Conservation (phyloP, 306 rosid genomes). For the Pueraria montana region DNA sequence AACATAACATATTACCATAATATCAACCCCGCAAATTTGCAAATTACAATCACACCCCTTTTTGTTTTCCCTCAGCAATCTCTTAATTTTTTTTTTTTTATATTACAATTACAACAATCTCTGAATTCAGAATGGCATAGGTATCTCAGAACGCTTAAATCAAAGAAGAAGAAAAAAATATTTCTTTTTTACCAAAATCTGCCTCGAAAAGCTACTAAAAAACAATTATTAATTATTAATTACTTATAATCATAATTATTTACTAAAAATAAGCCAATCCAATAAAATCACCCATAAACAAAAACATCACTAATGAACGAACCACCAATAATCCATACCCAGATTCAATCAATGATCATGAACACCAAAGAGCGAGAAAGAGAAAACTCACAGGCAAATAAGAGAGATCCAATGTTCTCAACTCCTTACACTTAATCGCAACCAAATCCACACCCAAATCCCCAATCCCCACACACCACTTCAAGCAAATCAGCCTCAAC, state of each 20-base stretch:
- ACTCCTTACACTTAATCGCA: conserved; percentile 84
- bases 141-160: background rate
- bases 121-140: conserved; percentile 8
- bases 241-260: too few relatives aligned
- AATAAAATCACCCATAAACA: background rate
- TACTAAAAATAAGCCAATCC: background rate
- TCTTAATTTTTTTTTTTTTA: background rate
- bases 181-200: background rate
- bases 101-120: background rate
- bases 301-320: background rate
- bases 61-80: background rate
- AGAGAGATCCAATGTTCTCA: conserved; percentile 81
- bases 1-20: background rate
- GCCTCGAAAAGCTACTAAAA: background rate
- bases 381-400: conserved; percentile 72
- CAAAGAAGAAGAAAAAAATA: background rate
- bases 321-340: conserved; percentile 2
- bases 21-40: background rate
- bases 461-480: conserved; percentile 89
- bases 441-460: conserved; percentile 88
- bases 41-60: background rate
- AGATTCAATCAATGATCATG: background rate
- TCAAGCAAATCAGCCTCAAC: conserved; percentile 70
- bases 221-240: background rate
- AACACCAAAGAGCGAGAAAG: background rate